phyloP scores from a whole-genome alignment of 345 rosid species.

The Eucalyptus coolabah region DNA sequence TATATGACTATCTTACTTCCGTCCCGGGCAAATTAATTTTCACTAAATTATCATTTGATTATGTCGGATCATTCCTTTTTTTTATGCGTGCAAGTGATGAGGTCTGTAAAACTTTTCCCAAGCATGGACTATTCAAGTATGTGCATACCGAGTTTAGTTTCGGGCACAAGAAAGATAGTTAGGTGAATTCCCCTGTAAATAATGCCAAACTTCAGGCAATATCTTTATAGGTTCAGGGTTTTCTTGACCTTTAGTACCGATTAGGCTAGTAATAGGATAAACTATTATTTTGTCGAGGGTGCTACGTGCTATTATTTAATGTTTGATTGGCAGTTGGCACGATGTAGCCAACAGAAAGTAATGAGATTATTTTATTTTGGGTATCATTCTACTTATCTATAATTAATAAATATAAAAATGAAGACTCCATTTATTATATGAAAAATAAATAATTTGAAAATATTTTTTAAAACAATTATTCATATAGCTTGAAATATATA shows the following conservation, averaged over 20 bases:
- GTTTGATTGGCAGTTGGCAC: not conserved
- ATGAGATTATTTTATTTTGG: not conserved
- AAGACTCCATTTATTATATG: not conserved
- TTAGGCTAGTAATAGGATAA: not conserved
- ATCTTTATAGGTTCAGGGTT: not conserved
- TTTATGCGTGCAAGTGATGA: not conserved
- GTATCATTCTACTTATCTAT: not conserved
- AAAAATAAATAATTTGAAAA: not conserved
- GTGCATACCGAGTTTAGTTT: not conserved
- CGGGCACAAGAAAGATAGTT: not conserved
- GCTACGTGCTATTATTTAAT: not conserved
- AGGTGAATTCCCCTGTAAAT: not conserved
- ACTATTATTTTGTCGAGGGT: not conserved
- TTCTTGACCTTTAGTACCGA: not conserved
- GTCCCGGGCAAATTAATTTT: not conserved
- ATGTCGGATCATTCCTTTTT: rapidly evolving
- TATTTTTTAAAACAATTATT: not conserved
- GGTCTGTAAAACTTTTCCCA: not conserved
- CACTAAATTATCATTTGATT: not conserved
- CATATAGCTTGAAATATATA: rapidly evolving
- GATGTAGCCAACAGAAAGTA: not conserved
- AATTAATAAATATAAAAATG: not conserved
- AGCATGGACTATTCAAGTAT: not conserved
- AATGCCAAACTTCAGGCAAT: not conserved
- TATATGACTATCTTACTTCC: not conserved